These are phyloP conservation scores for Cutaneotrichosporon sp. DNA, from an alignment of 1,284 basidiomycete genomes.

Conservation along the genomic window DNA sequence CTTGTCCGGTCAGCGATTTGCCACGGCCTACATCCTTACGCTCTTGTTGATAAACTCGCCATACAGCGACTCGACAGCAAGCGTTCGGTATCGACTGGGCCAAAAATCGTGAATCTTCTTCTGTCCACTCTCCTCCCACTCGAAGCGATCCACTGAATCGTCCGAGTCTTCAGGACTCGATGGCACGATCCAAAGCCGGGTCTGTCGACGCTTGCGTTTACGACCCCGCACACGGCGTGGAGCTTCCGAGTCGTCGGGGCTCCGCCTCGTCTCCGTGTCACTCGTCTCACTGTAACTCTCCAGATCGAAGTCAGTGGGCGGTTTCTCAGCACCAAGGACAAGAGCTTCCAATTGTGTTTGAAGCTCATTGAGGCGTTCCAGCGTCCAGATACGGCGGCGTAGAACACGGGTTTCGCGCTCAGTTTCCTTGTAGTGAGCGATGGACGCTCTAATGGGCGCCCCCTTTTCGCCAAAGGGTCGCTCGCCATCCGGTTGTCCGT, in stretches of 20 bases:
- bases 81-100: conserved; percentile 17
- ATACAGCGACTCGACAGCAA: conserved; percentile 7
- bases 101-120: conserved; percentile 16
- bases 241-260: no score
- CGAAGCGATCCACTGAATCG: neutral
- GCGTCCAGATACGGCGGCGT: neutral
- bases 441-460: neutral
- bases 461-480: neutral
- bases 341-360: neutral
- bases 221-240: no score
- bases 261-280: no score
- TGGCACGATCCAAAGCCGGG: no score
- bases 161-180: no score
- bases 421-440: neutral
- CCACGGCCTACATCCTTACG: conserved; percentile 12
- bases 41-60: conserved; percentile 19
- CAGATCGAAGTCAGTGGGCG: neutral
- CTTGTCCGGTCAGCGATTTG: conserved; percentile 8
- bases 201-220: no score
- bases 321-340: neutral
- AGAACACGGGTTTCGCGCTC: neutral
- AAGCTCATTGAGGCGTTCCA: neutral
- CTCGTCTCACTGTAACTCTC: no score
- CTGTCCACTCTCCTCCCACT: conserved; percentile 5
- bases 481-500: neutral